Base-by-base conservation (phyloP, 768 basidiomycete species). In the Kwoniella mangroviensis region DNA sequence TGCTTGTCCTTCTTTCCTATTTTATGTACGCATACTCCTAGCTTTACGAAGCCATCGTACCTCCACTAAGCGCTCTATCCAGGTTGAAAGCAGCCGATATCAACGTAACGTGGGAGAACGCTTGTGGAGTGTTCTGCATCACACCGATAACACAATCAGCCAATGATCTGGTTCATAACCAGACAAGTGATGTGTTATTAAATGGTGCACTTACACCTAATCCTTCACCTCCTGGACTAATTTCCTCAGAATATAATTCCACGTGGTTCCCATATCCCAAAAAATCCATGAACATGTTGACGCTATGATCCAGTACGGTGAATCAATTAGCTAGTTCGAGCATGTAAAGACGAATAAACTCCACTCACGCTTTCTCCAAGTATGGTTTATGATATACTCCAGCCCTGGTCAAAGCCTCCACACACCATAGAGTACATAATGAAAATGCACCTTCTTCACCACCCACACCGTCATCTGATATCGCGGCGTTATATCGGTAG, bases 381-480 rank as follows among this genome's bases (percentile, higher is more conserved):
- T 94, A 86, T 7, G 86, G 73, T 58, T 84, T 86, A 74, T 96
- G 91, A 70, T 87, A 92, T 68, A 91, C 88, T 0, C 94, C 94
- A 0, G 92, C 94, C 11, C 95, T 87, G 0, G 93, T 92, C 71
- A 98, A 84, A 0, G 94, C 94, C 76, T 98, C 94, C 53, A 96
- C 85, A 72, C 90, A 91, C 91, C 91, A 82, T 3, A 83, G 66
- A 3, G 79, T 92, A 71, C 40, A 75, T 57, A 98, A 85, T 70
- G 92, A 93, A 84, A 98, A 97, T 26, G 83, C 94, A 1, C 95
- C 95, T 83, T 97, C 95, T 73, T 96, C 93, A 1, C 95, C 94
- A 1, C 96, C 95, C 13, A 98, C 93, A 7, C 96, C 96, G 75
- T 98, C 96, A 67, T 92, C 90, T 0, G 92, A 89, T 81, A 91